A percentile compares a stretch with the other conserved stretches of the same genome.
These are phyloP conservation scores for Calocera viscosa DNA, from an alignment of 768 basidiomycete genomes.

Conservation along the genomic window DNA sequence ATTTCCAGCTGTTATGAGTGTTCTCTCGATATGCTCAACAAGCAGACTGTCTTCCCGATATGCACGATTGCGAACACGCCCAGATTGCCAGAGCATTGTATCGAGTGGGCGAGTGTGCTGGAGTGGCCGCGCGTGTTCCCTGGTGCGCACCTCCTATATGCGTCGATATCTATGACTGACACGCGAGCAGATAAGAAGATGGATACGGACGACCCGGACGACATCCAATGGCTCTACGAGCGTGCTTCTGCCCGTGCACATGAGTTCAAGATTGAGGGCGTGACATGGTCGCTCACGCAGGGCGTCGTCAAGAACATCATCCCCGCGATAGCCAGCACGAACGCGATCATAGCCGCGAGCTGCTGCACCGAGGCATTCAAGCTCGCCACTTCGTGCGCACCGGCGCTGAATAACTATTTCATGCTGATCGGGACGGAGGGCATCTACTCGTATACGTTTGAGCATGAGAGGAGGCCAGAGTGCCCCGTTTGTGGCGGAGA, in stretches of 20 bases:
- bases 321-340: constrained; percentile 95
- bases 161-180: constrained; percentile 6
- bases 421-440: constrained; percentile 96
- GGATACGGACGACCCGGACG: constrained; percentile 94
- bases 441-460: constrained; percentile 93
- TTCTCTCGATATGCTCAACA: constrained; percentile 95
- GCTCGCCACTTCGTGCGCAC: constrained; percentile 88
- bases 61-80: constrained; percentile 99
- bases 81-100: constrained; percentile 94
- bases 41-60: constrained; percentile 91
- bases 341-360: constrained; percentile 94
- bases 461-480: constrained; percentile 82
- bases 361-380: constrained; percentile 99
- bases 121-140: constrained; percentile 95
- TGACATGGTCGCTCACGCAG: constrained; percentile 94
- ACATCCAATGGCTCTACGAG: constrained; percentile 86
- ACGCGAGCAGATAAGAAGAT: constrained; percentile 67
- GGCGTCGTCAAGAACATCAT: constrained; percentile 99
- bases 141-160: constrained; percentile 38
- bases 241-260: constrained; percentile 70
- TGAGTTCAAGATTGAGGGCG: constrained; percentile 95
- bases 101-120: constrained; percentile 97
- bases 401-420: constrained; percentile 93
- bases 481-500: constrained; percentile 98
- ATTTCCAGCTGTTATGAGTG: constrained; percentile 97